A percentile compares a stretch with the other conserved stretches of the same genome.
Conservation (phyloP, 202 grass and related monocot species). For the Saccharum hybrid region DNA sequence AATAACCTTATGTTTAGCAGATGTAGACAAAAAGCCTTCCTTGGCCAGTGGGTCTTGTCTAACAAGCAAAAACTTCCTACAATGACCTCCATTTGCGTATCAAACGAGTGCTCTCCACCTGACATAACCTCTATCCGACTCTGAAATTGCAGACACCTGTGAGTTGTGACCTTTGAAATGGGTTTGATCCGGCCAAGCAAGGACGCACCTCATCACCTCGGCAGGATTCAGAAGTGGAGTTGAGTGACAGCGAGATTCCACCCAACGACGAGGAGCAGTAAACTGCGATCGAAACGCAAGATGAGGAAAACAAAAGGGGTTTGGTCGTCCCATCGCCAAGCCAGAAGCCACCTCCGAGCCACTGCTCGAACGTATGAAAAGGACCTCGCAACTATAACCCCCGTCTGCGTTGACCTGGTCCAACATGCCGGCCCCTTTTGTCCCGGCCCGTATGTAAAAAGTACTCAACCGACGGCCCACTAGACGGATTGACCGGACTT, state of each 20-base stretch:
- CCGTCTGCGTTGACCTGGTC: not conserved
- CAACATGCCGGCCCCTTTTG: not conserved
- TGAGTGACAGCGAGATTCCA: not conserved
- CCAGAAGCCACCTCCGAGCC: not conserved
- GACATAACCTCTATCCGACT: not conserved
- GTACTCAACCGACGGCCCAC: not conserved
- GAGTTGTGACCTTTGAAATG: not conserved
- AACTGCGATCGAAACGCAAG: not conserved
- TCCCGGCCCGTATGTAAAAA: not conserved
- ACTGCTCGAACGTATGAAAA: not conserved
- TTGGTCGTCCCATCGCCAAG: not conserved
- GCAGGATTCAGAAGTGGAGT: not conserved
- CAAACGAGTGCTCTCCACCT: not conserved
- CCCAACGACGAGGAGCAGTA: not conserved
- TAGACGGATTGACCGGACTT: not conserved
- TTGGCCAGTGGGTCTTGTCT: not conserved
- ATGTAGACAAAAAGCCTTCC: not conserved
- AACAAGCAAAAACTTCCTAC: slow-evolving; percentile 6
- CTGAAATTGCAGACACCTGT: not conserved
- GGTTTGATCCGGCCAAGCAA: not conserved
- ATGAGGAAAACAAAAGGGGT: not conserved
- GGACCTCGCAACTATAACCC: no score
- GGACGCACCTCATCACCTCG: not conserved
- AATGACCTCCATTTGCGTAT: not conserved
- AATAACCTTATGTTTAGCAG: not conserved